A percentile compares a stretch with the other conserved stretches of the same genome.
Conservation (phyloP, 148 eudicot genomes). For the Cornus suecica region DNA sequence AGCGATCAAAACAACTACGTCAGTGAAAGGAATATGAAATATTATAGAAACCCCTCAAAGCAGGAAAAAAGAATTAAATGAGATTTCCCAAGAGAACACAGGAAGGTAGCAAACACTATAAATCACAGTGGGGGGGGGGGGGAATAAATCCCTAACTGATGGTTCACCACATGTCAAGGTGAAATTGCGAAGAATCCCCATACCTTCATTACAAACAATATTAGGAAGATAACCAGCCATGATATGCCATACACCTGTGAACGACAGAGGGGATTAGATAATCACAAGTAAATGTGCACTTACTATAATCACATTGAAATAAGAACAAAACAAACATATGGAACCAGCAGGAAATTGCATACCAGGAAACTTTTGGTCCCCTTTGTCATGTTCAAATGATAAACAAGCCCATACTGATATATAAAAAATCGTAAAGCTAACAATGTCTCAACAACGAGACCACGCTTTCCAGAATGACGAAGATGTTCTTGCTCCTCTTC, state of each 20-base stretch:
- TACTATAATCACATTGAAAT: neutral
- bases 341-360: conserved; percentile 14
- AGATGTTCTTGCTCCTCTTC: conserved; percentile 99
- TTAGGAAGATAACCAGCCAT: conserved; percentile 80
- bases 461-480: conserved; percentile 82
- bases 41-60: conserved; percentile 24
- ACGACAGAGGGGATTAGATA: neutral
- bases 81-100: neutral
- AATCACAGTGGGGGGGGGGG: neutral
- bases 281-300: neutral
- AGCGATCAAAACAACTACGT: neutral
- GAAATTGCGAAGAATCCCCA: conserved; percentile 11
- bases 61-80: conserved; percentile 21
- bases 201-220: conserved; percentile 91
- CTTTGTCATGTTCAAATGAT: conserved; percentile 72
- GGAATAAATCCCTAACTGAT: neutral
- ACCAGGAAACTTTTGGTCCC: conserved; percentile 63
- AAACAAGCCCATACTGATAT: conserved; percentile 96
- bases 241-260: conserved; percentile 94
- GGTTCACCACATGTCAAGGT: neutral
- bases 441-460: conserved; percentile 69
- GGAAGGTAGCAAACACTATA: neutral
- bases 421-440: conserved; percentile 76
- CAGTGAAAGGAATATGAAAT: neutral
- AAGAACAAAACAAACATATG: neutral